phyloP scores from a whole-genome alignment of 352 stramenopile species.

The Phytopythium cucurbitacearum region DNA sequence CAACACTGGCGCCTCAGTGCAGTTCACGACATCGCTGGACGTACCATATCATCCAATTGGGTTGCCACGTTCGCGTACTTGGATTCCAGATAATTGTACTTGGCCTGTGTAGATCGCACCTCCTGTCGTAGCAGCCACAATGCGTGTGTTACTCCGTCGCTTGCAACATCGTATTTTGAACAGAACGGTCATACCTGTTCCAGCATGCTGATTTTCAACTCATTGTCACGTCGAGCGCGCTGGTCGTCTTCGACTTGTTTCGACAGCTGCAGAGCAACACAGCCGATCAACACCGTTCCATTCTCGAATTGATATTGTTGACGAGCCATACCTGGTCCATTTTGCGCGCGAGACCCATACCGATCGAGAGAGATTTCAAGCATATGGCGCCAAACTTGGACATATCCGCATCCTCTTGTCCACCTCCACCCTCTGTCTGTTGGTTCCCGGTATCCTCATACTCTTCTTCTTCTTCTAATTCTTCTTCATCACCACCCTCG shows the following conservation, averaged over 20 bases:
- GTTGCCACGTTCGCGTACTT: constrained; percentile 27
- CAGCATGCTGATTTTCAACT: constrained; percentile 34
- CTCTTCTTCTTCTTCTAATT: too few species aligned
- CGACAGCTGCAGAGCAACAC: constrained; percentile 14
- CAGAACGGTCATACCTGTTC: constrained; percentile 4
- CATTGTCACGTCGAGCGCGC: constrained; percentile 19
- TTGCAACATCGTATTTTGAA: too few species aligned
- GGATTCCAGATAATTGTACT: constrained; percentile 37
- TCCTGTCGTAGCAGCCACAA: constrained; percentile 11
- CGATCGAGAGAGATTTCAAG: constrained; percentile 35
- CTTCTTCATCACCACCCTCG: constrained; percentile 1
- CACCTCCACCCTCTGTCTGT: neutral
- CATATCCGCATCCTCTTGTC: constrained; percentile 1
- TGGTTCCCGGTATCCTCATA: too few species aligned
- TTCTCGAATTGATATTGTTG: neutral
- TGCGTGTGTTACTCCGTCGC: too few species aligned
- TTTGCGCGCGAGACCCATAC: constrained; percentile 20
- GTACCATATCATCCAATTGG: constrained; percentile 37
- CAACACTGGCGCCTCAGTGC: neutral
- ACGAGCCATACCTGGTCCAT: constrained; percentile 22
- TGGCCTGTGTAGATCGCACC: constrained; percentile 27
- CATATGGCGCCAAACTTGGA: constrained; percentile 25
- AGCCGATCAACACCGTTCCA: neutral
- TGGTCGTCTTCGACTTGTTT: constrained; percentile 23
- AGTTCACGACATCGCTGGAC: neutral